Base-by-base conservation (phyloP, 805 yeast genomes). In the Spathaspora girioi region DNA sequence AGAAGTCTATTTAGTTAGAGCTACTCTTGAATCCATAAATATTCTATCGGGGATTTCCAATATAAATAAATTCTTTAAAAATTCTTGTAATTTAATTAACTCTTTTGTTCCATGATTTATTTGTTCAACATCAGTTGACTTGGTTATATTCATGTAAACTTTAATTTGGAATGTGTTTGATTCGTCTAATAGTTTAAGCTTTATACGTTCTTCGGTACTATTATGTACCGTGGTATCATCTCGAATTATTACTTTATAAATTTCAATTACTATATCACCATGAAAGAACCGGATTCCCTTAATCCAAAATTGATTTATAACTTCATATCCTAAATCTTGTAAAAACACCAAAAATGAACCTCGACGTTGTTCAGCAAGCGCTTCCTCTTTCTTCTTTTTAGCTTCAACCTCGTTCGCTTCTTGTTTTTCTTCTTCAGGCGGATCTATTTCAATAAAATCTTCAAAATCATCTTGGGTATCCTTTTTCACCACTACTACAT, bases 41-140 rank as follows among this genome's bases (percentile, higher is more conserved):
- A 81, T 82, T 55, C 97, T 76, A 61, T 89, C 94, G 5, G 96
- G 96, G 31, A 87, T 80, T 17, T 75, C 81, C 45, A 92, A 73
- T 45, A 82, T 81, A 8, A 92, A 76, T 47, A 90, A 71, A 12
- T 91, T 91, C 51, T 76, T 70, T 53, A 92, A 69, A 47, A 84
- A 89, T 17, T 73, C 81, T 65, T 88, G 89, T 40, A 90, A 68
- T 45, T 68, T 72, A 45, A 82, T 70, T 55, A 92, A 69, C 50
- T 84, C 84, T 51, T 80, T 80, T 3, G 84, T 81, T 0, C 90
- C 89, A 50, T 77, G 78, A 50, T 81, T 82, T 8, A 87, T 81
- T 47, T 79, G 78, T 29, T 88, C 92, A 43, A 91, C 77, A 66
- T 89, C 96, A 2, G 92, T 87, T 17, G 87, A 72, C 52, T 80